These are phyloP conservation scores for Magnaporthiopsis incrustans DNA, from an alignment of 2,329 filamentous ascomycete species.

Conservation along the genomic window DNA sequence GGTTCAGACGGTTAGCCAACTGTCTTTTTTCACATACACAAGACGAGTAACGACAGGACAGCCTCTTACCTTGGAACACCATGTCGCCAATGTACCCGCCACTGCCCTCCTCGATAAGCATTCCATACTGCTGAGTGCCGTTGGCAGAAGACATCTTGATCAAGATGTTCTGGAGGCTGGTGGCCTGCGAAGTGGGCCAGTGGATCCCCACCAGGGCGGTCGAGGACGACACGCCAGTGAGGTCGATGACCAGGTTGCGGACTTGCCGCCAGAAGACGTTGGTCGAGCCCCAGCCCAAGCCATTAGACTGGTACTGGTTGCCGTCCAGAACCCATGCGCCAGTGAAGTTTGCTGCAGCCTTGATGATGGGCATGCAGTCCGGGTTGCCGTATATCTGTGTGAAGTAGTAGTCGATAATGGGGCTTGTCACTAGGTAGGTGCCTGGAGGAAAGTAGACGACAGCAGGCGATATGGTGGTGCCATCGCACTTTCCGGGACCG, in stretches of 20 bases:
- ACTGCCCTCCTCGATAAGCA: slow-evolving; percentile 55
- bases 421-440: slow-evolving; percentile 12
- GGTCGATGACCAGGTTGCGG: slow-evolving; percentile 17
- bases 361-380: slow-evolving; percentile 11
- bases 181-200: slow-evolving; percentile 62
- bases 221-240: slow-evolving; percentile 13
- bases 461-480: slow-evolving; percentile 14
- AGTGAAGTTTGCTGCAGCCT: slow-evolving; percentile 4
- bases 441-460: slow-evolving; percentile 17
- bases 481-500: slow-evolving; percentile 11
- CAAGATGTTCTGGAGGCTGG: slow-evolving; percentile 49
- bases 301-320: slow-evolving; percentile 45
- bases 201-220: slow-evolving; percentile 33
- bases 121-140: slow-evolving; percentile 44
- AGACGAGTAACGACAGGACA: too few relatives aligned
- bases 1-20: too few relatives aligned
- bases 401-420: slow-evolving; percentile 13
- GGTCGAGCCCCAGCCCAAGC: slow-evolving; percentile 34
- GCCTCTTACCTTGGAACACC: slow-evolving; percentile 46
- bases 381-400: slow-evolving; percentile 15
- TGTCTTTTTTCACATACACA: too few relatives aligned
- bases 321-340: slow-evolving; percentile 25
- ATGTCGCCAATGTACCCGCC: slow-evolving; percentile 64
- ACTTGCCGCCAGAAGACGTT: slow-evolving; percentile 19
- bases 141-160: slow-evolving; percentile 40